Evolutionary conservation across 2,329 filamentous ascomycete species (phyloP), one percentile per base, ranked within the genome.

Genomic region (Cladosporium sp.): DNA sequence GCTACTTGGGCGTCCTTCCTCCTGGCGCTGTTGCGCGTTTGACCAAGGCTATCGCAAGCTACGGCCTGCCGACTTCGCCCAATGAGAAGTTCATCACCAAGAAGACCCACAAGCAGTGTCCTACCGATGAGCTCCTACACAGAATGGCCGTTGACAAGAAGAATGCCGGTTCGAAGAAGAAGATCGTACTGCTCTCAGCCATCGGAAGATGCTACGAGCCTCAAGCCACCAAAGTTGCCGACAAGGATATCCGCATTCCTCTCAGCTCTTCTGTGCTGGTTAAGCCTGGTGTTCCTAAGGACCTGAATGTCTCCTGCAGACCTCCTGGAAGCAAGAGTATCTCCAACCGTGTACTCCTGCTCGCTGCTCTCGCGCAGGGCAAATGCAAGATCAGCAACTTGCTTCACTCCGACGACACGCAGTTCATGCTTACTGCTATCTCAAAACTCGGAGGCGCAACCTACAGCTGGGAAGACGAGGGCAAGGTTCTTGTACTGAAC

Each of bases 131-230:
- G 35, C 75, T 99, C 52, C 81, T 99, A 57, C 82, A 88, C 64
- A 96, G 96, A 71, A 99, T 99, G 94, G 91, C 89, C 0, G 88
- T 99, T 8, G 94, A 99, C 76, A 99, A 99, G 82, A 99, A 99
- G 80, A 99, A 99, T 64, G 89, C 96, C 44, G 94, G 94, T 1
- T 84, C 84, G 59, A 91, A 93, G 74, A 99, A 99, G 80, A 97
- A 96, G 76, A 89, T 99, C 62, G 93, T 97, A 6, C 82, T 99
- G 7, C 80, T 99, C 10, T 92, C 91, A 0, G 89, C 89, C 12
- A 96, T 99, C 70, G 94, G 94, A 58, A 85, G 87, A 67, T 95
- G 91, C 0, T 77, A 93, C 68, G 94, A 99, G 75, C 88, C 85
- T 56, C 89, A 88, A 72, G 94, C 94, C 25, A 97, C 88, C 65